These are phyloP conservation scores for Aureobasidium sp. DNA, from an alignment of 2,329 filamentous ascomycete genomes.

Conservation along the genomic window DNA sequence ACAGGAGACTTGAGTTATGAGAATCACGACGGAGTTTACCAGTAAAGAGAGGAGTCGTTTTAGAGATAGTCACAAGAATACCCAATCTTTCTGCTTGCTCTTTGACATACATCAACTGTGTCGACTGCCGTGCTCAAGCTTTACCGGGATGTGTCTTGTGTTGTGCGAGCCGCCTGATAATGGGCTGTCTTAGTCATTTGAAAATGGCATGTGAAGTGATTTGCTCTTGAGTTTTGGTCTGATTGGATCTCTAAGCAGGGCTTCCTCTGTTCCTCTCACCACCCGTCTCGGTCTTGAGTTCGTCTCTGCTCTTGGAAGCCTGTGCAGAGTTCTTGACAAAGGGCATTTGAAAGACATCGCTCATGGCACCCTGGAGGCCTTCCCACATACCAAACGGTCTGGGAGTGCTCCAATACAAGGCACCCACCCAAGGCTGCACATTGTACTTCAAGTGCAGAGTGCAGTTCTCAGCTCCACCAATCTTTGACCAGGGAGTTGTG, in stretches of 20 bases:
- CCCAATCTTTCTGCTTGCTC: not conserved
- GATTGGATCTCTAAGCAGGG: slow-evolving; percentile 30
- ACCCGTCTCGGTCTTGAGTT: slow-evolving; percentile 43
- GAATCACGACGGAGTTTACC: not conserved
- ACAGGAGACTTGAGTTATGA: slow-evolving; percentile 7
- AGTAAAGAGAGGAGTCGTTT: not conserved
- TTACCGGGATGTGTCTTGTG: too few relatives aligned
- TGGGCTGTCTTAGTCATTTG: too few relatives aligned
- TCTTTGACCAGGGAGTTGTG: slow-evolving; percentile 74
- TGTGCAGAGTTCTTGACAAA: slow-evolving; percentile 52
- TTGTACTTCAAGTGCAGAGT: slow-evolving; percentile 85
- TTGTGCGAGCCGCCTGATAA: too few relatives aligned
- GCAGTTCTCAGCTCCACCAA: slow-evolving; percentile 68
- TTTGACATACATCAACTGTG: too few relatives aligned
- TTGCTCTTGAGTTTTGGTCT: too few relatives aligned
- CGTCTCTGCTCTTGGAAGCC: slow-evolving; percentile 35
- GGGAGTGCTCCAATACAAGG: slow-evolving; percentile 65
- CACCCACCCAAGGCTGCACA: slow-evolving; percentile 92
- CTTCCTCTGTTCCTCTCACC: slow-evolving; percentile 41
- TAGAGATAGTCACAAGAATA: not conserved
- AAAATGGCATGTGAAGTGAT: not conserved
- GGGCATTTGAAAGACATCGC: slow-evolving; percentile 58
- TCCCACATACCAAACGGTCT: slow-evolving; percentile 53
- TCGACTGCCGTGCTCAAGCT: too few relatives aligned
- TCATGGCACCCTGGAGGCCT: slow-evolving; percentile 57